phyloP scores from a whole-genome alignment of 768 basidiomycete species.

The Tylopilus vinaceipallidus region DNA sequence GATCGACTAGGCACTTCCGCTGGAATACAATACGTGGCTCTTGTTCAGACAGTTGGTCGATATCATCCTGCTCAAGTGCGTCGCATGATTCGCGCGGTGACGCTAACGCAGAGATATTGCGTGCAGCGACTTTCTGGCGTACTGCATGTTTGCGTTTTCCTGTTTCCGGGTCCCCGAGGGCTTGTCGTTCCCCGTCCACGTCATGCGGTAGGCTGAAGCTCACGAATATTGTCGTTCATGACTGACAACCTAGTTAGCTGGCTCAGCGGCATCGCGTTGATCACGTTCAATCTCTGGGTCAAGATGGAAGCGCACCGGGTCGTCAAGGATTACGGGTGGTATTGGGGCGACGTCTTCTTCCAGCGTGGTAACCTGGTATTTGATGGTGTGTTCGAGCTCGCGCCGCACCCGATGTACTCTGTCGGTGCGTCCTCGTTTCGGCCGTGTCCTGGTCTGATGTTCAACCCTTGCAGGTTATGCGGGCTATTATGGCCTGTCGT shows the following conservation, averaged over 20 bases:
- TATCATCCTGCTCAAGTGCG: conserved; percentile 92
- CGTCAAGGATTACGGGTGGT: conserved; percentile 98
- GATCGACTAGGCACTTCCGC: conserved; percentile 66
- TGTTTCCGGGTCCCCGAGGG: conserved; percentile 85
- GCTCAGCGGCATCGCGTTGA: conserved; percentile 80
- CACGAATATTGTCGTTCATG: background rate
- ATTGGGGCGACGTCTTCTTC: conserved; percentile 93
- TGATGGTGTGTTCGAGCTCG: conserved; percentile 95
- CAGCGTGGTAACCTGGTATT: conserved; percentile 92
- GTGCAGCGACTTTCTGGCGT: conserved; percentile 86
- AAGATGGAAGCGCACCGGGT: conserved; percentile 97
- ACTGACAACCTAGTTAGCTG: conserved; percentile 52
- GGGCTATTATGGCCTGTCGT: conserved; percentile 95
- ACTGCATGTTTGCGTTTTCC: conserved; percentile 93
- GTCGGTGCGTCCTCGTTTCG: conserved; percentile 50
- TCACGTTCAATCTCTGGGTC: conserved; percentile 97
- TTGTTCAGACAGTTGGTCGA: conserved; percentile 96
- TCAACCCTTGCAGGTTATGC: conserved; percentile 65
- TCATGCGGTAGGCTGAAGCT: conserved; percentile 67
- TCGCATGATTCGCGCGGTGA: conserved; percentile 11
- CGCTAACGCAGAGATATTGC: conserved; percentile 2
- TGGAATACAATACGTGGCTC: conserved; percentile 96
- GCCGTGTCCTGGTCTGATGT: background rate
- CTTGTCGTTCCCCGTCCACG: conserved; percentile 69
- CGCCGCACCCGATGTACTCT: conserved; percentile 95